Percentiles rank a stretch among this genome's conserved stretches.
Conservation (phyloP, 495 filamentous ascomycete genomes). For the Penicillium desertorum region DNA sequence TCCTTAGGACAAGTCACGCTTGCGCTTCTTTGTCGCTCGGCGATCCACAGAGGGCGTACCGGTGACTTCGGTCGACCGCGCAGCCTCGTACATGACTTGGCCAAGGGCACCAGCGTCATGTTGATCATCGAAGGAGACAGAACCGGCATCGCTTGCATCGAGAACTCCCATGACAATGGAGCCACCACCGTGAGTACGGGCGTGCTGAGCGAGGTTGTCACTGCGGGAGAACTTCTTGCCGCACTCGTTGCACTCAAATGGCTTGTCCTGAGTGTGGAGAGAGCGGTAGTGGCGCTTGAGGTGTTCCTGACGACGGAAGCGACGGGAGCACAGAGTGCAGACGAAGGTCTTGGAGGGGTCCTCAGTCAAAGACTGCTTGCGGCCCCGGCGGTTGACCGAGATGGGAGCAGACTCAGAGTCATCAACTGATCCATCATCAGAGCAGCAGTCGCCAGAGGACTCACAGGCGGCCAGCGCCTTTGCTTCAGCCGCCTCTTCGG, state of each 20-base stretch:
- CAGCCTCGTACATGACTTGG: slow-evolving; percentile 72
- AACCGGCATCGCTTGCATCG: slow-evolving; percentile 59
- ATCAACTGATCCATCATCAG: slow-evolving; percentile 19
- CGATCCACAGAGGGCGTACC: slow-evolving; percentile 48
- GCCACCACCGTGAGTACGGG: slow-evolving; percentile 87
- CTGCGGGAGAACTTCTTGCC: slow-evolving; percentile 99
- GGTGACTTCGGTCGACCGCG: slow-evolving; percentile 59
- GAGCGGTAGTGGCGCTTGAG: slow-evolving; percentile 98
- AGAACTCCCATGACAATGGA: slow-evolving; percentile 87
- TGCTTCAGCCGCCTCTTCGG: slow-evolving; percentile 26
- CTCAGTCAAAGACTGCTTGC: slow-evolving; percentile 97
- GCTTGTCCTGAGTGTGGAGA: slow-evolving; percentile 97
- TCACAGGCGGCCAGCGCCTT: slow-evolving; percentile 16
- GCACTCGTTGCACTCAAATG: slow-evolving; percentile 94
- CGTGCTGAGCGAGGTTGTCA: slow-evolving; percentile 95
- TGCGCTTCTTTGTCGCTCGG: slow-evolving; percentile 70
- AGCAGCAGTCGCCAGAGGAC: slow-evolving; percentile 18
- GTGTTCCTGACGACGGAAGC: slow-evolving; percentile 98
- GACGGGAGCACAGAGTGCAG: slow-evolving; percentile 90
- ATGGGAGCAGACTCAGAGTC: slow-evolving; percentile 51
- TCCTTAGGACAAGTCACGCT: slow-evolving; percentile 55
- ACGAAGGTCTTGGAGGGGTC: slow-evolving; percentile 98
- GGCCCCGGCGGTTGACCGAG: slow-evolving; percentile 86
- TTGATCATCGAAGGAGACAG: slow-evolving; percentile 48
- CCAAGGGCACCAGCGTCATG: slow-evolving; percentile 64